phyloP scores from a whole-genome alignment of 306 rosid species.

The Cucumis melo region DNA sequence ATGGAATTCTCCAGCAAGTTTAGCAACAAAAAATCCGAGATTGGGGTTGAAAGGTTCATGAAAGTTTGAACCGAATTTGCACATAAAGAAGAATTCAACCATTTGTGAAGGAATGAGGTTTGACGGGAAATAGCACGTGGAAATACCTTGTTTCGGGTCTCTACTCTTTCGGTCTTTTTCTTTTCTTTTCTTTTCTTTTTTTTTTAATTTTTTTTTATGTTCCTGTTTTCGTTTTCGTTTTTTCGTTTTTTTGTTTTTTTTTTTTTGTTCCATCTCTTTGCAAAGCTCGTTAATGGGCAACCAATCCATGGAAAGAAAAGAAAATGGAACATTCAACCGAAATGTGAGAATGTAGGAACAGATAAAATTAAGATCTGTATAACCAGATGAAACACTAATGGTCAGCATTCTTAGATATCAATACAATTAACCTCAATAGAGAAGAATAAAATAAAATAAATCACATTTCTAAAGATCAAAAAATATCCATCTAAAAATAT shows the following conservation, averaged over 20 bases:
- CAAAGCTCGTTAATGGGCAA: not conserved
- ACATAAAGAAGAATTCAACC: slow-evolving; percentile 23
- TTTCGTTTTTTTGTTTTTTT: not conserved
- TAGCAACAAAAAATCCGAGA: slow-evolving; percentile 27
- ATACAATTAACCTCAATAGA: not conserved
- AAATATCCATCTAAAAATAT: not conserved
- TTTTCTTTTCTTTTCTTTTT: not conserved
- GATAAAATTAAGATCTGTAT: not conserved
- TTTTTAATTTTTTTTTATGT: not conserved
- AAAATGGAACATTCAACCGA: not conserved
- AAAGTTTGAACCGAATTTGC: slow-evolving; percentile 36
- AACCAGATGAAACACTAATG: not conserved
- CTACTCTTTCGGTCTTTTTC: not conserved
- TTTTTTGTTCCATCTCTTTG: not conserved
- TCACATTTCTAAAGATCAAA: not conserved
- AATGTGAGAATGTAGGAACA: not conserved
- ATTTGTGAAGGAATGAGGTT: not conserved
- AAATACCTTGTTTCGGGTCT: not conserved
- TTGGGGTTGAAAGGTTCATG: slow-evolving; percentile 5
- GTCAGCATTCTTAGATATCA: not conserved
- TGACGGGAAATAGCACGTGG: not conserved
- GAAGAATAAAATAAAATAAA: not conserved
- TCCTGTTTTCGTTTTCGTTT: not conserved
- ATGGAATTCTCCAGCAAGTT: slow-evolving; percentile 37
- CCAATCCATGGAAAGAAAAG: not conserved